phyloP scores from a whole-genome alignment of 176 grass and related monocot genomes.

The Oryza coarctata region DNA sequence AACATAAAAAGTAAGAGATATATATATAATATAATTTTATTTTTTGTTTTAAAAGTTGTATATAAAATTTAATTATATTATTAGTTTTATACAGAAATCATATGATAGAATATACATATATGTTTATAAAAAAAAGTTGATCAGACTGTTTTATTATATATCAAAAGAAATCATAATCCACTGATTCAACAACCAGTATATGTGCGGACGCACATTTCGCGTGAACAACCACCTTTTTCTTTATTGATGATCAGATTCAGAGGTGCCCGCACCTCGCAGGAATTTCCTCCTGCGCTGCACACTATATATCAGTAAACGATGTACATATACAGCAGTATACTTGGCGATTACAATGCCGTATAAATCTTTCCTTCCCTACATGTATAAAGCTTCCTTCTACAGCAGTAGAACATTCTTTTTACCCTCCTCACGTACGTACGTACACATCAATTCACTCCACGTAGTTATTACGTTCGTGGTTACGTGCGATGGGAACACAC shows the following conservation, averaged over 20 bases:
- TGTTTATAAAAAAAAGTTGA: too few species aligned
- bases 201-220: background rate
- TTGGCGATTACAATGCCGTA: too few species aligned
- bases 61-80: too few species aligned
- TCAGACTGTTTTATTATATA: too few species aligned
- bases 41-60: too few species aligned
- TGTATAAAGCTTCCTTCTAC: background rate
- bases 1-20: too few species aligned
- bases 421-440: slow-evolving; percentile 12
- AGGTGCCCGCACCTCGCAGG: background rate
- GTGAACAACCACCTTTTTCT: background rate
- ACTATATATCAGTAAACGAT: background rate
- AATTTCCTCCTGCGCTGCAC: background rate
- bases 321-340: background rate
- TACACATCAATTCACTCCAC: slow-evolving; percentile 23
- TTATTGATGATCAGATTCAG: background rate
- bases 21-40: too few species aligned
- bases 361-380: slow-evolving; percentile 8
- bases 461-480: background rate
- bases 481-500: background rate
- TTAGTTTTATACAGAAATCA: too few species aligned
- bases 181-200: too few species aligned
- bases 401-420: slow-evolving; percentile 1
- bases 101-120: too few species aligned
- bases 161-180: too few species aligned